Evolutionary conservation across 495 filamentous ascomycete species (phyloP), one percentile per base, ranked within the genome.

Genomic region (Neurospora sp.): DNA sequence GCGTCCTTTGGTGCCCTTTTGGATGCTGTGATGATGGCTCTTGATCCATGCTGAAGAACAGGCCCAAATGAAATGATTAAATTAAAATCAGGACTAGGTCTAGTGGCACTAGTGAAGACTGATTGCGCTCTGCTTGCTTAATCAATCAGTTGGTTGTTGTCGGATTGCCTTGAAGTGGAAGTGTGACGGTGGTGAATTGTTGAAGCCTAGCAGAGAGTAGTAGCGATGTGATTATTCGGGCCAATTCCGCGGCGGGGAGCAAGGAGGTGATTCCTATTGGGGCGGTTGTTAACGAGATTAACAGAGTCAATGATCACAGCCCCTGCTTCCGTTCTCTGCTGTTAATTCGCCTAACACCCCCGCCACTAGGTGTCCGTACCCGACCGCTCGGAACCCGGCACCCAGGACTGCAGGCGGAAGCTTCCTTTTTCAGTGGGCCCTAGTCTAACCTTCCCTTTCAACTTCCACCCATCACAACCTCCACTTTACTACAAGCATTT

Each of bases 1-100:
- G 78, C 31, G 78, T 84, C 41, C 83, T 75, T 6, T 75, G 71
- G 44, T 85, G 83, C 4, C 83, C 82, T 37, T 76, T 79, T 8
- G 74, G 69, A 35, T 31, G 53, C 22, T 61, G 53, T 35, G 22
- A 16, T 12, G 73, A 65, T 16, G 73, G 68, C 6, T 77, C 74
- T 71, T 76, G 76, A 70, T 84, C 80, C 83, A 85, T 85, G 31
- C 7, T 18, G 27, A n/a, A 39, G 38, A 39, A 35, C 14, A 18
- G 22, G 53, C 53, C 7, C 53, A 8, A 65, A 35, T 16, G 12
- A 18, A 18, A 65, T 37, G 22, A 35, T 9, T 2, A 12, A 9
- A 1, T 10, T 20, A 12, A 9, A 61, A 27, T 27, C 27, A 61
- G 20, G 1, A 12, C 10, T 20, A 61, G 20, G 0, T 6, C 5